A percentile compares a stretch with the other conserved stretches of the same genome.
Evolutionary conservation across 805 yeast species (phyloP).

Genomic region (Naumovozyma dairenensis): DNA sequence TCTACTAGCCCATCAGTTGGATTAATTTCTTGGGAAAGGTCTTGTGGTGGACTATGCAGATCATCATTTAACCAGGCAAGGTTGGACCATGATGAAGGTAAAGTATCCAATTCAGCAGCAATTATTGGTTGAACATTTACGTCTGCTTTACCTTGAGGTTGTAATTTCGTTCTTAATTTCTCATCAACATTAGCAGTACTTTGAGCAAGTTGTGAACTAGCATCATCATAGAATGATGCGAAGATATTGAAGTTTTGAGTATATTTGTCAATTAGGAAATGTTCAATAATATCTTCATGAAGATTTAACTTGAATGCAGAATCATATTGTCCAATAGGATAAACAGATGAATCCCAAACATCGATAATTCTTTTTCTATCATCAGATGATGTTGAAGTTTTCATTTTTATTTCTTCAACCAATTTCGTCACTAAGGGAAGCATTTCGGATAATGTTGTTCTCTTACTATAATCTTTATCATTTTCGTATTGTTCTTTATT

Average conservation of each 20-base stretch:
- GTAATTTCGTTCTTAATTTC: neutral
- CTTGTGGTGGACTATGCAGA: too few species aligned
- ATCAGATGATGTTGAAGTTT: neutral
- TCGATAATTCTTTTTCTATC: conserved; percentile 7
- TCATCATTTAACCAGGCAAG: neutral
- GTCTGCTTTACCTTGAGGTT: neutral
- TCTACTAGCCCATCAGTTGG: too few species aligned
- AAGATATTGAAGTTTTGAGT: conserved; percentile 13
- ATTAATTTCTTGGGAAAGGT: neutral
- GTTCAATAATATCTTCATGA: conserved; percentile 9
- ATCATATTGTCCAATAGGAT: conserved; percentile 13
- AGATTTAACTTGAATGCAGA: conserved; percentile 8
- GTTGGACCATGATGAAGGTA: neutral
- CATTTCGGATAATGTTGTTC: conserved; percentile 3
- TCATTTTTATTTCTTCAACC: neutral
- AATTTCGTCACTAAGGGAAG: conserved; percentile 3
- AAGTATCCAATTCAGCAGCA: too few species aligned
- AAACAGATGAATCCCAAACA: conserved; percentile 13
- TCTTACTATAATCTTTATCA: conserved; percentile 2
- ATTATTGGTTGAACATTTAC: too few species aligned
- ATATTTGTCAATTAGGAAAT: conserved; percentile 10
- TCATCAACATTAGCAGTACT: conserved; percentile 3
- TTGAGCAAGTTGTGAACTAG: conserved; percentile 14
- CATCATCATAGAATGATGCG: conserved; percentile 20
- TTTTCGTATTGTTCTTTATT: neutral